These are phyloP conservation scores for Mortierella alpina DNA, from an alignment of 192 early-diverging fungal species.

Conservation along the genomic window DNA sequence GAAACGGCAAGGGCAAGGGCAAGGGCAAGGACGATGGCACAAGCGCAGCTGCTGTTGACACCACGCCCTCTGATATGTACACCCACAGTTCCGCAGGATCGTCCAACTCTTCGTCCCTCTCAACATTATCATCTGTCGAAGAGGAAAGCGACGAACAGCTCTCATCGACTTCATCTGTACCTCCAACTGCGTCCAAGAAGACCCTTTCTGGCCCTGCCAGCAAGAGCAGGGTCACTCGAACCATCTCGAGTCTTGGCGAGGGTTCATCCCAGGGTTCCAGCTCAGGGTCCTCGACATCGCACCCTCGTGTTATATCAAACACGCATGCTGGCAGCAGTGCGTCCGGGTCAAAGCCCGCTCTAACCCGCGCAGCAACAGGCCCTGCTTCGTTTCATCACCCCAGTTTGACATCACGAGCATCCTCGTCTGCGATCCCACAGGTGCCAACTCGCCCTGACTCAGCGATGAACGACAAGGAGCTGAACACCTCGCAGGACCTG, in stretches of 20 bases:
- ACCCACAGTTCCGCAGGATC: conserved; percentile 12
- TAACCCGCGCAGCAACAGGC: conserved; percentile 29
- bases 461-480: background rate
- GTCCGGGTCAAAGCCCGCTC: conserved; percentile 22
- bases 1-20: conserved; percentile 29
- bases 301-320: conserved; percentile 3
- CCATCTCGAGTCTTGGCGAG: background rate
- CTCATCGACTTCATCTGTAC: background rate
- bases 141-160: conserved; percentile 5
- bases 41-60: background rate
- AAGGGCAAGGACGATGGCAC: background rate
- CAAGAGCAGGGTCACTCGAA: conserved; percentile 1
- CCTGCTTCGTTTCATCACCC: conserved; percentile 22
- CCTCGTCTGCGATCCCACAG: conserved; percentile 17
- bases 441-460: conserved; percentile 9
- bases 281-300: conserved; percentile 19
- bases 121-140: conserved; percentile 26
- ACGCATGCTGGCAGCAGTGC: background rate
- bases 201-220: background rate
- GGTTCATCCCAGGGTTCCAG: conserved; percentile 2
- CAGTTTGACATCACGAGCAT: background rate
- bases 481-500: conserved; percentile 9
- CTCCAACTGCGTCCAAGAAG: background rate
- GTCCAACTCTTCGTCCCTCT: conserved; percentile 23
- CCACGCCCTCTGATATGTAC: conserved; percentile 22